These are phyloP conservation scores for Aspergillus baeticus DNA, from an alignment of 495 filamentous ascomycete genomes.

Conservation along the genomic window DNA sequence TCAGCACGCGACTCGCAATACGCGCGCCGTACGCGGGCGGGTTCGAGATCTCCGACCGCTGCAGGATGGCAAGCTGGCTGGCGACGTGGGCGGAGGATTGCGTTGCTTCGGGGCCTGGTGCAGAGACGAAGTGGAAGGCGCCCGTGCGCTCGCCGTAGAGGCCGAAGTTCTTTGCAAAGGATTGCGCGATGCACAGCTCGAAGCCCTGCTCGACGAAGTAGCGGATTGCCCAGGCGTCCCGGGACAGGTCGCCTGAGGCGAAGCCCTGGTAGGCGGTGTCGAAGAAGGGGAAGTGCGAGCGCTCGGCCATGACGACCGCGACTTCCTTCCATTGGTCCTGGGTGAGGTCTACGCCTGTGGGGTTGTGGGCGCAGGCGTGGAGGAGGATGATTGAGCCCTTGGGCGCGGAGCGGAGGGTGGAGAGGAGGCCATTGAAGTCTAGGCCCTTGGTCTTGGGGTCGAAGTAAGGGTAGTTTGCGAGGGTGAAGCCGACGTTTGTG, in stretches of 20 bases:
- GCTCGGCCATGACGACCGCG: conserved; percentile 67
- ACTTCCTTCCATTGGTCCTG: conserved; percentile 92
- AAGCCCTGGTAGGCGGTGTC: conserved; percentile 98
- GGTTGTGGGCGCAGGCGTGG: conserved; percentile 97
- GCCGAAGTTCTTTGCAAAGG: conserved; percentile 98
- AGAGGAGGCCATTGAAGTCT: conserved; percentile 85
- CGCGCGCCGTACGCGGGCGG: conserved; percentile 91
- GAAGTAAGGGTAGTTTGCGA: conserved; percentile 92
- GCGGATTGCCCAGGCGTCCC: conserved; percentile 86
- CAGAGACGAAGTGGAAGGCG: conserved; percentile 91
- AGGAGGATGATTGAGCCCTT: conserved; percentile 82
- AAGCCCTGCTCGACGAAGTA: conserved; percentile 95
- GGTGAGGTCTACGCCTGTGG: conserved; percentile 95
- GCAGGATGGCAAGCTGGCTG: conserved; percentile 88
- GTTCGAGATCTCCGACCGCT: conserved; percentile 96
- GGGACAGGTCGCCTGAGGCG: conserved; percentile 82
- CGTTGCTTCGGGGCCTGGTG: conserved; percentile 64
- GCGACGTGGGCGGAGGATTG: conserved; percentile 64
- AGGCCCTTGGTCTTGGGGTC: conserved; percentile 79
- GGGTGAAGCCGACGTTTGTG: conserved; percentile 77
- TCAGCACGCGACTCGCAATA: conserved; percentile 80
- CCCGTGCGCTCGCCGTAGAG: conserved; percentile 95
- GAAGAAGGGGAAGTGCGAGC: conserved; percentile 96
- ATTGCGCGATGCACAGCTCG: conserved; percentile 93
- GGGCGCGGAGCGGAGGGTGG: conserved; percentile 64